Base-by-base conservation (phyloP, 1,284 basidiomycete species). In the Leccinum glutinopallens region DNA sequence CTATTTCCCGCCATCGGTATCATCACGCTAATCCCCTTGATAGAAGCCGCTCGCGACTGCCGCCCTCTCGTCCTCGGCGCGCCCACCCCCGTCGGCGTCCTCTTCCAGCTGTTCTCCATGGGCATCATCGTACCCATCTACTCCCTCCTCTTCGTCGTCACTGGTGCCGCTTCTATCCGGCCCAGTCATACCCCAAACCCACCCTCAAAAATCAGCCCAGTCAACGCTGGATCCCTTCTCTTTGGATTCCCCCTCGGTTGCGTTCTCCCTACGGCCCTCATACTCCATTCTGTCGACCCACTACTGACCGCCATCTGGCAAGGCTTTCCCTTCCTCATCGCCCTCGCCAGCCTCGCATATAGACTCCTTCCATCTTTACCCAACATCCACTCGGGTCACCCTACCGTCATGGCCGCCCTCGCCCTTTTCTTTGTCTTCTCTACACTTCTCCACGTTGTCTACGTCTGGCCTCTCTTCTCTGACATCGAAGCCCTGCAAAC, bases 251-350 rank as follows among this genome's bases (percentile, higher is more conserved):
- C 79, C 51, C 66, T 77, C 4, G 81, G 81, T 12, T 78, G 72
- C n/a, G 67, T 69, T 43, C 70, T 82, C 41, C 81, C 81, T 5
- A 78, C 78, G 60, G 25, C 67, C 29, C 73, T 71, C 60, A 77
- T 84, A 75, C 19, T 80, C 64, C n/a, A 69, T 41, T 39, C 80
- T 4, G 57, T 68, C 39, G 75, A 76, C 55, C 73, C 80, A 5
- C 61, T 61, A 19, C 69, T 80, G 62, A 84, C 79, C 12, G 79
- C 78, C 3, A 66, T 78, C 39, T 84, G 83, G 83, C 83, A 84
- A 62, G 64, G 72, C 17, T 83, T 80, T 64, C 82, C 83, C 4
- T 19, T 79, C 29, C 75, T 72, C 65, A 69, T 79, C 54, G 73
- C 72, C 49, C 6, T 79, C 19, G 73, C 77, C 7, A 69, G 35